A percentile compares a stretch with the other conserved stretches of the same genome.
Conservation (phyloP, 345 rosid species). For the Lepidium sativum region DNA sequence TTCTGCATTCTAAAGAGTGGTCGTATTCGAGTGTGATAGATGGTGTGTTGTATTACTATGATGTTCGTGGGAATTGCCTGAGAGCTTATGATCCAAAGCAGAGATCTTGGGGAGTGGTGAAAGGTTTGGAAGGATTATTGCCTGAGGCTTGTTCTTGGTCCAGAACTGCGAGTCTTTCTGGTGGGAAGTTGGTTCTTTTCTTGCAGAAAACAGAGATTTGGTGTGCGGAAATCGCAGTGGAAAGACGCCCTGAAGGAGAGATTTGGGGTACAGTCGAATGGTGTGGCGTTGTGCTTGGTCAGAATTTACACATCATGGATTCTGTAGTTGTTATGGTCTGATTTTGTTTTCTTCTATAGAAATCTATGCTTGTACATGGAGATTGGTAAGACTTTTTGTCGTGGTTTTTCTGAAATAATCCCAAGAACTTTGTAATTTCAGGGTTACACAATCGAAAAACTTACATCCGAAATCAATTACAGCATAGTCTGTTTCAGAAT, state of each 20-base stretch:
- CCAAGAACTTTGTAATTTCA: too few relatives aligned
- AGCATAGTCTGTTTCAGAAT: background rate
- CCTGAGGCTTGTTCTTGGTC: constrained; percentile 14
- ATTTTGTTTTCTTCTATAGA: background rate
- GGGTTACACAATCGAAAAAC: too few relatives aligned
- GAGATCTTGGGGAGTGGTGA: constrained; percentile 18
- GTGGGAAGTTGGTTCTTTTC: constrained; percentile 3
- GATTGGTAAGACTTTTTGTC: background rate
- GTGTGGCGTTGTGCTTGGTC: constrained; percentile 20
- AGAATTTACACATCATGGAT: constrained; percentile 18
- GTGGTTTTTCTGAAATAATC: too few relatives aligned
- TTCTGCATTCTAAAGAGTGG: constrained; percentile 20
- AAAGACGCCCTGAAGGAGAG: background rate
- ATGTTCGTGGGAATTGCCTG: constrained; percentile 3
- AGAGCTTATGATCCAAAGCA: constrained; percentile 17
- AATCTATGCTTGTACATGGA: background rate
- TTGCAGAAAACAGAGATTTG: constrained; percentile 18
- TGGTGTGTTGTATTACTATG: constrained; percentile 18
- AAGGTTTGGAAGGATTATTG: constrained; percentile 9
- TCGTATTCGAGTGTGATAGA: constrained; percentile 9
- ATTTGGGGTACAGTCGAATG: constrained; percentile 20
- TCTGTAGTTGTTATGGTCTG: constrained; percentile 16
- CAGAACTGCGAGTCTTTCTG: background rate
- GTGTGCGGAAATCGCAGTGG: constrained; percentile 21
- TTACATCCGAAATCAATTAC: background rate